Evolutionary conservation across 257 asterid species (phyloP), one percentile per base, ranked within the genome.

Genomic region (Solanum peruvianum): DNA sequence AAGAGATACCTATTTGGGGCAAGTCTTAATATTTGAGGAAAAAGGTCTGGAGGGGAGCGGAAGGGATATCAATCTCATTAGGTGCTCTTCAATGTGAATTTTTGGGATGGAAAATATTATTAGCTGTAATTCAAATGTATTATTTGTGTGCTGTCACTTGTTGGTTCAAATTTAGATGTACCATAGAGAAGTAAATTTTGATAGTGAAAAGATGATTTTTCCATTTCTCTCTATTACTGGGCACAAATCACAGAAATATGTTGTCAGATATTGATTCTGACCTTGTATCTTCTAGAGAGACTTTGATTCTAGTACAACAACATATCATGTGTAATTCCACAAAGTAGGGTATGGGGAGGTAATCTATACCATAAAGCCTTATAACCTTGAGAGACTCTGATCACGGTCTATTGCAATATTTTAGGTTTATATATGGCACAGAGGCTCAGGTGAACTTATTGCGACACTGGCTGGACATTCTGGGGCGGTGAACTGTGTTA

Each of bases 381-480:
- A 2, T 45, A 77, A 25, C 84, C 84, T 77, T 44, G 64, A 45
- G 84, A 44, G 41, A 47, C 15, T 80, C 39, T 80, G 29, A 80
- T 49, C 67, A 29, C 1, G 20, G 27, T 47, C 44, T 47, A 80
- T 80, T 73, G 62, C 85, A 47, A 47, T 47, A 80, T 80, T 80
- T 29, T 86, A 96, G 99, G 96, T 96, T 90, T 95, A 92, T 71
- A 92, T 96, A 90, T 96, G 99, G 99, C 97, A 93, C 87, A 92
- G 93, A 90, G 83, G 83, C 39, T 94, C 98, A 0, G 94, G 95
- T 20, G 98, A 96, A 82, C 96, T 93, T 29, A 88, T 95, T 44
- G 84, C 87, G 84, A 89, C 92, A 9, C 77, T 96, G 85, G 89
- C 91, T 0, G 99, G 99, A 82, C 99, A 96, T 87, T 87, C 98